Conservation (phyloP, 129 eudicot species). For the Tanacetum coccineum region DNA sequence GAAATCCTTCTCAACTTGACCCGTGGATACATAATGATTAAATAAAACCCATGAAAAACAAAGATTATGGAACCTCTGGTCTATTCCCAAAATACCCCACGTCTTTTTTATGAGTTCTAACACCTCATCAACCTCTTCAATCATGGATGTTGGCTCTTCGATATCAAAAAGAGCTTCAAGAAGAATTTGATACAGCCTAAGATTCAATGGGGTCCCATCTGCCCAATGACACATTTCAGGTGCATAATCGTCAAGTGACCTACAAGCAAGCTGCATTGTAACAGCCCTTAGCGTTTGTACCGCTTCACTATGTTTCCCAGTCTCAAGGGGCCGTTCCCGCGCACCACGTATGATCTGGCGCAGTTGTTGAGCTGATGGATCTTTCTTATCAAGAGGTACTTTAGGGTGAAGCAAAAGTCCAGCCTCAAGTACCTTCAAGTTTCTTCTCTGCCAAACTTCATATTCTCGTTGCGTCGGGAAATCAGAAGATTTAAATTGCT, state of each 20-base stretch:
- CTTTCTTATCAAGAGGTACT: constrained; percentile 51
- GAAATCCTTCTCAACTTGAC: constrained; percentile 72
- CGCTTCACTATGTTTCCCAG: constrained; percentile 65
- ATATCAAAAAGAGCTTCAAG: constrained; percentile 84
- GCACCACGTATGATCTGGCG: constrained; percentile 52
- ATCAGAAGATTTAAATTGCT: constrained; percentile 62
- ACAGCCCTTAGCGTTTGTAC: constrained; percentile 45
- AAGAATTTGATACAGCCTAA: constrained; percentile 64
- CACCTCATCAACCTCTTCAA: constrained; percentile 86
- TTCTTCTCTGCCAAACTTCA: constrained; percentile 71
- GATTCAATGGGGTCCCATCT: constrained; percentile 78
- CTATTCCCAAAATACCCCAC: constrained; percentile 73
- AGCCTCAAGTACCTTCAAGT: constrained; percentile 66
- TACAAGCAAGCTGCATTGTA: constrained; percentile 56
- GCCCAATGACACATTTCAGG: constrained; percentile 86
- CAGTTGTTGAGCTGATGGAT: constrained; percentile 49
- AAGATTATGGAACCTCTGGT: constrained; percentile 63
- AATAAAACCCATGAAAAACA: constrained; percentile 75
- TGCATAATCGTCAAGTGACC: constrained; percentile 56
- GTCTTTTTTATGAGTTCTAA: constrained; percentile 79
- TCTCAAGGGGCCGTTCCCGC: constrained; percentile 47
- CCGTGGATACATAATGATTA: constrained; percentile 52
- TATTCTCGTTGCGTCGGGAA: constrained; percentile 58
- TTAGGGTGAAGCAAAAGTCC: constrained; percentile 75
- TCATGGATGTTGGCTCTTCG: constrained; percentile 59